phyloP scores from a whole-genome alignment of 495 filamentous ascomycete genomes.

The Halenospora varia region DNA sequence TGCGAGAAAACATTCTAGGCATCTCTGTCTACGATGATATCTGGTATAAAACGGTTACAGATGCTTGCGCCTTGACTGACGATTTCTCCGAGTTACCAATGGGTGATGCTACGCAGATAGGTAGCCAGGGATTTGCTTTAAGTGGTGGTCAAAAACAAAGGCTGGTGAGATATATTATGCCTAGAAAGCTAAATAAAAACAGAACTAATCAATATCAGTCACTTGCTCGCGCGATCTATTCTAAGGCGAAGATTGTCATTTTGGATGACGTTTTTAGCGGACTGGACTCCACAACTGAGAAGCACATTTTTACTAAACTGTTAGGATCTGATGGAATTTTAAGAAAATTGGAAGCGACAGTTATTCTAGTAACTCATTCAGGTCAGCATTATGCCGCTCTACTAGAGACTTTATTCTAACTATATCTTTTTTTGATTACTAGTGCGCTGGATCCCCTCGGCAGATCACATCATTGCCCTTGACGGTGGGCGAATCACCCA shows the following conservation, averaged over 20 bases:
- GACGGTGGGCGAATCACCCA: slow-evolving; percentile 3
- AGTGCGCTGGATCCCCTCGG: background rate
- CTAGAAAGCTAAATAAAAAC: background rate
- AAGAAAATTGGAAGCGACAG: background rate
- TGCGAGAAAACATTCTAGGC: slow-evolving; percentile 31
- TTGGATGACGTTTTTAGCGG: slow-evolving; percentile 24
- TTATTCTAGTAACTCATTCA: slow-evolving; percentile 10
- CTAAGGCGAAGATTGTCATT: slow-evolving; percentile 6
- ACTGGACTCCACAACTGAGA: slow-evolving; percentile 9
- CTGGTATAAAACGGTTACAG: slow-evolving; percentile 32
- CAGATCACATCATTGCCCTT: slow-evolving; percentile 13
- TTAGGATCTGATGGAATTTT: background rate
- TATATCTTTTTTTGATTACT: background rate
- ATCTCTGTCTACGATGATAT: slow-evolving; percentile 17
- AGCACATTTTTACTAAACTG: background rate
- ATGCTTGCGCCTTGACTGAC: slow-evolving; percentile 28
- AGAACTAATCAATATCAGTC: background rate
- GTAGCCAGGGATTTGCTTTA: slow-evolving; percentile 51
- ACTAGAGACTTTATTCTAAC: background rate
- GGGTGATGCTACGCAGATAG: slow-evolving; percentile 49
- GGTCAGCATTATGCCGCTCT: slow-evolving; percentile 3
- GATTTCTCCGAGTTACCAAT: slow-evolving; percentile 41
- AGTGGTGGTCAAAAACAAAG: slow-evolving; percentile 58
- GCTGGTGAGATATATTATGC: slow-evolving; percentile 29
- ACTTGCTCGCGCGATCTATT: slow-evolving; percentile 23